Base-by-base conservation (phyloP, 345 rosid genomes). In the Theobroma cacao region DNA sequence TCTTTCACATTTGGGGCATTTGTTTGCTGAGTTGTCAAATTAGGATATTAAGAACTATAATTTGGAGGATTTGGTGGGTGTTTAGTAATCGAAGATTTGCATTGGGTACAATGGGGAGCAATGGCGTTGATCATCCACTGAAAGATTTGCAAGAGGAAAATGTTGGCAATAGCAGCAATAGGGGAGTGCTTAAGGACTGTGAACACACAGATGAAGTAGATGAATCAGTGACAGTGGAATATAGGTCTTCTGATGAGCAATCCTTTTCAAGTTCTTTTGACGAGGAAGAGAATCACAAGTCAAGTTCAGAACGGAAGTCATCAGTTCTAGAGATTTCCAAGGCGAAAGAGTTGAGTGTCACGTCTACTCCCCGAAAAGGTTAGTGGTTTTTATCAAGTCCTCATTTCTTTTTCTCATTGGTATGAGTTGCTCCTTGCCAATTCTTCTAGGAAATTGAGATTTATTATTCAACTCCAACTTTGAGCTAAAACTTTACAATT, bases 41-140 rank as follows among this genome's bases (percentile, higher is more conserved):
- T 75, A 77, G 56, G 59, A 30, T 17, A 1, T 55, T 47, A 67
- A 56, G 63, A 43, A 56, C 64, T 75, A 58, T 55, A 33, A 60
- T 50, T 30, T 33, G 61, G 58, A 58, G 72, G 45, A 45, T 48
- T 62, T 74, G 53, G 40, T 81, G 48, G 40, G 52, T 60, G 43
- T 76, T 72, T 31, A 41, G 76, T 62, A 64, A 66, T 75, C 71
- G 67, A 76, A 65, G 53, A 71, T 60, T 60, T 56, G 68, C 24
- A 43, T 41, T 24, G 38, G 65, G 28, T 45, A 75, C 26, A 43
- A 92, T 91, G 97, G 92, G 86, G 80, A 86, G 84, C 48, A 86
- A 85, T 77, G 91, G 86, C 34, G 40, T 80, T 79, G 82, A 78
- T 71, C 91, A 87, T 80, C 89, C 94, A 4, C 77, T 85, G 17